Percentiles rank a stretch among this genome's conserved stretches.
phyloP scores from a whole-genome alignment of 2,329 filamentous ascomycete genomes.

The Ambrosiella beaveri region DNA sequence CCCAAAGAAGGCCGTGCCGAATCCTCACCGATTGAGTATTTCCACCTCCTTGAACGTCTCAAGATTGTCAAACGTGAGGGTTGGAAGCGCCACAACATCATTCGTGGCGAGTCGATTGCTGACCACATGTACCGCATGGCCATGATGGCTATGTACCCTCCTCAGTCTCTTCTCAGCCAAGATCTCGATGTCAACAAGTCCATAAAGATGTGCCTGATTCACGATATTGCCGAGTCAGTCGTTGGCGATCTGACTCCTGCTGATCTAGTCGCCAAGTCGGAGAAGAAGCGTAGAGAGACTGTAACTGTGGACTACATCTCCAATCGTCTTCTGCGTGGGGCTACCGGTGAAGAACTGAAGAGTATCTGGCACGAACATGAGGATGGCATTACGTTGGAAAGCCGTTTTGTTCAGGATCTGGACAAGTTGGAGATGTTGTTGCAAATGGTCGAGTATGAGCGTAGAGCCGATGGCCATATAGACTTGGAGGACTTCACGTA shows the following conservation, averaged over 20 bases:
- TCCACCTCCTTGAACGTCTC: slow-evolving; percentile 81
- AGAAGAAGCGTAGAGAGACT: slow-evolving; percentile 77
- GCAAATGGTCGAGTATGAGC: slow-evolving; percentile 96
- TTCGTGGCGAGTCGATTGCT: slow-evolving; percentile 69
- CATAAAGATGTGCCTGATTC: slow-evolving; percentile 87
- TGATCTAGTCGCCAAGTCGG: slow-evolving; percentile 68
- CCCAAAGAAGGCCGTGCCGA: slow-evolving; percentile 36
- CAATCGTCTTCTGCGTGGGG: slow-evolving; percentile 54
- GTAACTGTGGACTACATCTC: slow-evolving; percentile 87
- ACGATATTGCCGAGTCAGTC: slow-evolving; percentile 92
- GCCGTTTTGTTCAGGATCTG: slow-evolving; percentile 83
- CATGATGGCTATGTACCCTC: slow-evolving; percentile 82
- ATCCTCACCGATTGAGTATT: slow-evolving; percentile 66
- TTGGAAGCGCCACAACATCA: slow-evolving; percentile 77
- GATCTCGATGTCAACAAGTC: slow-evolving; percentile 63
- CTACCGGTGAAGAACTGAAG: slow-evolving; percentile 51
- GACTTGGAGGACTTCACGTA: slow-evolving; percentile 79
- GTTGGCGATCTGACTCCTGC: slow-evolving; percentile 97
- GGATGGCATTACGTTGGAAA: slow-evolving; percentile 66
- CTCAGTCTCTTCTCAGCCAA: slow-evolving; percentile 47
- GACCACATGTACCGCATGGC: slow-evolving; percentile 99
- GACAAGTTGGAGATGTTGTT: slow-evolving; percentile 91
- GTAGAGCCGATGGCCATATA: slow-evolving; percentile 41
- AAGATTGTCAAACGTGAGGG: slow-evolving; percentile 96
- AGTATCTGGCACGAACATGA: slow-evolving; percentile 93